Evolutionary conservation across 139 green algal species (phyloP).

Genomic region (Chlorella sorokiniana): DNA sequence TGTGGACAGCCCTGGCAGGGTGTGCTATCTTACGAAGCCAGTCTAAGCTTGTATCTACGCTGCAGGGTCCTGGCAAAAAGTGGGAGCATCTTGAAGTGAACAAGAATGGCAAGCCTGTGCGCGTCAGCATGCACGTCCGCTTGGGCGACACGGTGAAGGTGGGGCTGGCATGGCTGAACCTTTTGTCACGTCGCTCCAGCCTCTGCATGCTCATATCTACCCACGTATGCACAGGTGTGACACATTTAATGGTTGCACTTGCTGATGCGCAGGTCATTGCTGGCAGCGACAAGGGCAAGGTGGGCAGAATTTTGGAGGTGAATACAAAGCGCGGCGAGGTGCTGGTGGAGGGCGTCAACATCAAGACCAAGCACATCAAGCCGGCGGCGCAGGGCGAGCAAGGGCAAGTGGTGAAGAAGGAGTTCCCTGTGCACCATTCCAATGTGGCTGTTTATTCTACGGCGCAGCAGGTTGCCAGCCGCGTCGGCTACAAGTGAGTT

Average conservation of each 20-base stretch:
- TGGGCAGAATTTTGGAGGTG: conserved; percentile 79
- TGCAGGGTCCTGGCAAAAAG: conserved; percentile 79
- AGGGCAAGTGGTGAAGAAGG: conserved; percentile 81
- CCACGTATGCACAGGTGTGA: no score
- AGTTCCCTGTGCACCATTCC: conserved; percentile 93
- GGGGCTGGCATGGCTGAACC: not conserved
- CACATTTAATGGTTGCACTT: not conserved
- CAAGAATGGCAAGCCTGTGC: conserved; percentile 81
- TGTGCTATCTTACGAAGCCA: no score
- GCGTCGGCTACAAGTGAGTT: conserved; percentile 77
- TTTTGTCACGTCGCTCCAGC: not conserved
- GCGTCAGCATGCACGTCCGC: conserved; percentile 87
- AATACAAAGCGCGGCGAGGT: conserved; percentile 84
- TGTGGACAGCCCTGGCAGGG: no score
- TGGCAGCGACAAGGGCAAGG: conserved; percentile 93
- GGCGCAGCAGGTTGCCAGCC: conserved; percentile 68
- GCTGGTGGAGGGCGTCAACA: conserved; percentile 92
- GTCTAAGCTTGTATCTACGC: no score
- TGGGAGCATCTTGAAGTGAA: conserved; percentile 84
- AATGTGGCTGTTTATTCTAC: conserved; percentile 96
- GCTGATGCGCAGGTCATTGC: conserved; percentile 77
- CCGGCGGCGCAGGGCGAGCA: conserved; percentile 73
- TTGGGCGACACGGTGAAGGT: conserved; percentile 87
- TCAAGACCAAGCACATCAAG: conserved; percentile 89
- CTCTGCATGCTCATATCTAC: no score